Conservation (phyloP, 768 basidiomycete genomes). For the Mycena belliarum region DNA sequence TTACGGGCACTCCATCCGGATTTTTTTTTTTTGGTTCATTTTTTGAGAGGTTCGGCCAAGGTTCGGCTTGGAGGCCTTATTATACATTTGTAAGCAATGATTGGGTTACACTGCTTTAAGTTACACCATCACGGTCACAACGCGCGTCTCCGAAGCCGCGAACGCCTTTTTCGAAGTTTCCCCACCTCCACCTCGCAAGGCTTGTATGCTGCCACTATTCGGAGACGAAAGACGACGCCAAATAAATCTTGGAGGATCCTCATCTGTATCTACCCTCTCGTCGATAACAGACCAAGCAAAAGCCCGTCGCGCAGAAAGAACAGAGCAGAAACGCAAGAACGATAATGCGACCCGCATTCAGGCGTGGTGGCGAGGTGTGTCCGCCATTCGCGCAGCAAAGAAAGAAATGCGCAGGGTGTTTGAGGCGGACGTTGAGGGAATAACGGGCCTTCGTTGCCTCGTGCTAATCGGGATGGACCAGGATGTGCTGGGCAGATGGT, state of each 20-base stretch:
- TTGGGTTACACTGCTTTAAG: too few species aligned
- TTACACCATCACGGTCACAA: too few species aligned
- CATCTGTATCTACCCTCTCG: constrained; percentile 49
- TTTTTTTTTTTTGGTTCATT: too few species aligned
- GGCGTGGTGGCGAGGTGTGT: constrained; percentile 65
- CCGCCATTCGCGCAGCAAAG: constrained; percentile 42
- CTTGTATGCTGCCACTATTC: constrained; percentile 45
- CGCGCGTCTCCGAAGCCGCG: constrained; percentile 3
- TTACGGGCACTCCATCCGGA: too few species aligned
- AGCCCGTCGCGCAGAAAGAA: constrained; percentile 57
- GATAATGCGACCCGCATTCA: constrained; percentile 67
- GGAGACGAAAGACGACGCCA: constrained; percentile 55
- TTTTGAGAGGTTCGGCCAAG: too few species aligned
- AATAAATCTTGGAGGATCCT: constrained; percentile 78
- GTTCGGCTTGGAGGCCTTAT: too few species aligned
- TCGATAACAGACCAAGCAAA: constrained; percentile 66
- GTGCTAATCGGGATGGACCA: constrained; percentile 61
- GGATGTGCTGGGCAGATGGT: constrained; percentile 49
- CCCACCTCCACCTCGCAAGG: background rate
- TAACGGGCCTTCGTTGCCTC: constrained; percentile 64
- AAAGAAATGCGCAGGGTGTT: constrained; percentile 50
- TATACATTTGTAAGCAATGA: too few species aligned
- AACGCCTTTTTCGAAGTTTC: too few species aligned
- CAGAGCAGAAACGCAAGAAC: constrained; percentile 51
- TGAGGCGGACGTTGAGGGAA: constrained; percentile 48